A percentile compares a stretch with the other conserved stretches of the same genome.
phyloP scores from a whole-genome alignment of 2,329 filamentous ascomycete species.

The Trichoderma brevicompactum region DNA sequence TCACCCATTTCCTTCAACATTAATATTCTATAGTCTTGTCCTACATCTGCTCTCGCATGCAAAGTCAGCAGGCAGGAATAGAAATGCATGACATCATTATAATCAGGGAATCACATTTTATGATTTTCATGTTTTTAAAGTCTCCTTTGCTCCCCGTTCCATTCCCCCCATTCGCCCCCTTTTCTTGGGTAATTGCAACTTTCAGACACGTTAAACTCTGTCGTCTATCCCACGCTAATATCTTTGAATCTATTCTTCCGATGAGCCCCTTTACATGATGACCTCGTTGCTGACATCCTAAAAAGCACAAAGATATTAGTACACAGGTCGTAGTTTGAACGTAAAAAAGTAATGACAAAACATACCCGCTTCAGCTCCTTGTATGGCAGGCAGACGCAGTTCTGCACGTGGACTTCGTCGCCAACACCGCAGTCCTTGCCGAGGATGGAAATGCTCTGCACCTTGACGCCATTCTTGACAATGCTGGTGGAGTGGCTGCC shows the following conservation, averaged over 20 bases:
- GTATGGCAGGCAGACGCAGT: slow-evolving; percentile 95
- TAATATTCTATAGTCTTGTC: slow-evolving; percentile 14
- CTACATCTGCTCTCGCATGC: not conserved
- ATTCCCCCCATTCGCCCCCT: not conserved
- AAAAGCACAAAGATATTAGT: slow-evolving; percentile 36
- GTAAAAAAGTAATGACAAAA: slow-evolving; percentile 32
- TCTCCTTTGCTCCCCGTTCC: not conserved
- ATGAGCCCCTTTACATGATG: slow-evolving; percentile 72
- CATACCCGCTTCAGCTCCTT: slow-evolving; percentile 96
- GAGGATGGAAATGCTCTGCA: slow-evolving; percentile 96
- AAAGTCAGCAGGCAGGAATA: not conserved
- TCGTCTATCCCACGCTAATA: not conserved
- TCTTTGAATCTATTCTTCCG: not conserved
- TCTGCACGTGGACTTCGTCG: slow-evolving; percentile 94
- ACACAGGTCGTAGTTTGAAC: not conserved
- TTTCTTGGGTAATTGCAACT: not conserved
- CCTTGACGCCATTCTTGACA: slow-evolving; percentile 97
- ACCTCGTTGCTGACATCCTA: slow-evolving; percentile 85
- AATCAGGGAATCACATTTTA: not conserved
- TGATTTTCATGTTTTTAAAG: not conserved
- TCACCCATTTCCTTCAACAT: not conserved
- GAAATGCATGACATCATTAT: slow-evolving; percentile 16
- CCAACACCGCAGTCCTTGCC: slow-evolving; percentile 95
- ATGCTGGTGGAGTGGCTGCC: slow-evolving; percentile 91
- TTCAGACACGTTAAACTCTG: not conserved